These are phyloP conservation scores for Umbellularia californica DNA, from an alignment of 164 flowering plant species.

Conservation along the genomic window DNA sequence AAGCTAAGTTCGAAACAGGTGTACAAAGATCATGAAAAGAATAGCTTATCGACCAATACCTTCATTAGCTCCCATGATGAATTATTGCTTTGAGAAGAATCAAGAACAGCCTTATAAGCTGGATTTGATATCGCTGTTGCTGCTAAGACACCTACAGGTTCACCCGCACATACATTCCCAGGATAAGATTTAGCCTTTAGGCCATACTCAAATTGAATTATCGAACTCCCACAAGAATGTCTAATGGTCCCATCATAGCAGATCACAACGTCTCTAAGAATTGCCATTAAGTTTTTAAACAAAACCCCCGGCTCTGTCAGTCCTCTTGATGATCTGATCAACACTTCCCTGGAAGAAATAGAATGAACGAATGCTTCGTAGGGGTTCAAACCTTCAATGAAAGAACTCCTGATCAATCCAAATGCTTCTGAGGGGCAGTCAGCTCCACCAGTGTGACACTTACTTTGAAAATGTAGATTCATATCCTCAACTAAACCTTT, in stretches of 20 bases:
- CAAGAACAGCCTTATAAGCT: constrained; percentile 92
- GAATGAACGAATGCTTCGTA: constrained; percentile 78
- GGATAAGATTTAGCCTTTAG: constrained; percentile 18
- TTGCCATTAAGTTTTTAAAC: constrained; percentile 87
- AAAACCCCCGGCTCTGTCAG: constrained; percentile 86
- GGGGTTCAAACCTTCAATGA: constrained; percentile 75
- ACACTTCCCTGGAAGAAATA: constrained; percentile 74
- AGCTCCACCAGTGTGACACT: constrained; percentile 33
- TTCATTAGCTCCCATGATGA: constrained; percentile 94
- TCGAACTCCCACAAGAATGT: constrained; percentile 63
- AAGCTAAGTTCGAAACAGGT: not conserved
- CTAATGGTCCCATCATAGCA: constrained; percentile 93
- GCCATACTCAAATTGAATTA: constrained; percentile 75
- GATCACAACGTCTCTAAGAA: constrained; percentile 80
- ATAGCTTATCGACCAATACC: constrained; percentile 31
- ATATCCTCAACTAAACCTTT: constrained; percentile 56
- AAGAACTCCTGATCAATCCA: constrained; percentile 60
- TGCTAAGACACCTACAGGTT: constrained; percentile 89
- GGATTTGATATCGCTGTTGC: constrained; percentile 97
- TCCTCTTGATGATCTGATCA: constrained; percentile 86
- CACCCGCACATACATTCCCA: constrained; percentile 56
- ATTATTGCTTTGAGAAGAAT: constrained; percentile 80
- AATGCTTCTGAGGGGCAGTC: constrained; percentile 55
- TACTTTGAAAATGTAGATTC: constrained; percentile 35
- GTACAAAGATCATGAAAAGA: not conserved